These are phyloP conservation scores for Aspergillus texensis DNA, from an alignment of 2,329 filamentous ascomycete species.

Conservation along the genomic window DNA sequence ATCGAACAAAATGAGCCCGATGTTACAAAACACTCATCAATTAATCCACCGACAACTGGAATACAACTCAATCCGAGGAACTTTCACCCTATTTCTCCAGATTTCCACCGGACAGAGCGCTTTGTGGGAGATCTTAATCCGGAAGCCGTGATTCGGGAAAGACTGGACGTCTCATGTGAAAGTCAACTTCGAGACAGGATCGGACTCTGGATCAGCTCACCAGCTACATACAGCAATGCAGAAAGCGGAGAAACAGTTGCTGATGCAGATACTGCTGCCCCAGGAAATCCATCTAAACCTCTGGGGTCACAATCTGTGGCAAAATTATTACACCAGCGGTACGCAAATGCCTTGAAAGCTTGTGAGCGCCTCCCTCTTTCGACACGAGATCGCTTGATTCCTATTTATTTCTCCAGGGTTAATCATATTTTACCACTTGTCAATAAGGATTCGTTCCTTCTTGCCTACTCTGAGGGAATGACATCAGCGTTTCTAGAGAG, in stretches of 20 bases:
- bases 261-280: neutral
- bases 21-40: neutral
- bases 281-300: neutral
- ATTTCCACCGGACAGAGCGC: conserved; percentile 27
- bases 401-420: conserved; percentile 41
- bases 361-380: conserved; percentile 34
- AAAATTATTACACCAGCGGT: conserved; percentile 27
- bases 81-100: conserved; percentile 10
- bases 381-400: conserved; percentile 35
- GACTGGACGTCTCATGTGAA: conserved; percentile 26
- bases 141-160: conserved; percentile 42
- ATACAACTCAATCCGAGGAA: conserved; percentile 2
- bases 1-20: neutral
- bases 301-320: conserved; percentile 15
- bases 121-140: conserved; percentile 47
- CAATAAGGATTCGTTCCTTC: conserved; percentile 30
- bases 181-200: conserved; percentile 32
- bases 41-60: neutral
- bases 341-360: conserved; percentile 28
- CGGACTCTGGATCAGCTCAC: conserved; percentile 37
- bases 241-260: neutral
- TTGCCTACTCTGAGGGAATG: conserved; percentile 27
- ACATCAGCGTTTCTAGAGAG: conserved; percentile 41
- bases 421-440: conserved; percentile 43
- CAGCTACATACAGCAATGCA: conserved; percentile 16